These are phyloP conservation scores for Leptodermis oblonga DNA, from an alignment of 257 asterid genomes.

Conservation along the genomic window DNA sequence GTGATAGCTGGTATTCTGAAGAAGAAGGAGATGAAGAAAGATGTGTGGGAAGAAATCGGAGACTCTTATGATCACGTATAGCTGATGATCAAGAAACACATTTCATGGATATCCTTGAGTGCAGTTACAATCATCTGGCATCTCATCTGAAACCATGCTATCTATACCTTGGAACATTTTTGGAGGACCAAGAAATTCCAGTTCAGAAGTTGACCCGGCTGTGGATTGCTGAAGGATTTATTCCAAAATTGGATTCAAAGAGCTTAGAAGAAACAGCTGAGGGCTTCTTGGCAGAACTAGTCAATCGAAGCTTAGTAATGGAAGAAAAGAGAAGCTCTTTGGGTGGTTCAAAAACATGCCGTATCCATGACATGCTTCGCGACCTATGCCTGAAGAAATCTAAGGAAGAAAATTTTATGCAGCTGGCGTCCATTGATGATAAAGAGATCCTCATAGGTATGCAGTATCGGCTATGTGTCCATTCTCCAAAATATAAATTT, in stretches of 20 bases:
- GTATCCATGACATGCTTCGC: not conserved
- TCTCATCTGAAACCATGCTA: slow-evolving; percentile 7
- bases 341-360: not conserved
- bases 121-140: not conserved
- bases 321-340: not conserved
- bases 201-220: not conserved
- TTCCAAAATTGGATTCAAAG: not conserved
- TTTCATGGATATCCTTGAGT: not conserved
- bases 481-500: not conserved
- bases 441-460: not conserved
- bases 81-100: not conserved
- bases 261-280: slow-evolving; percentile 5
- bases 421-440: not conserved
- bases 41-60: not conserved
- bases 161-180: slow-evolving; percentile 14
- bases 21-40: not conserved
- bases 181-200: not conserved
- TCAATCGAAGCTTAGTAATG: not conserved
- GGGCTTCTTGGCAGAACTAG: not conserved
- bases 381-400: not conserved
- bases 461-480: not conserved
- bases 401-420: not conserved
- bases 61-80: not conserved
- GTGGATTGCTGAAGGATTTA: not conserved
- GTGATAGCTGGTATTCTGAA: slow-evolving; percentile 2